phyloP scores from a whole-genome alignment of 345 rosid genomes.

The Arabis alpina region DNA sequence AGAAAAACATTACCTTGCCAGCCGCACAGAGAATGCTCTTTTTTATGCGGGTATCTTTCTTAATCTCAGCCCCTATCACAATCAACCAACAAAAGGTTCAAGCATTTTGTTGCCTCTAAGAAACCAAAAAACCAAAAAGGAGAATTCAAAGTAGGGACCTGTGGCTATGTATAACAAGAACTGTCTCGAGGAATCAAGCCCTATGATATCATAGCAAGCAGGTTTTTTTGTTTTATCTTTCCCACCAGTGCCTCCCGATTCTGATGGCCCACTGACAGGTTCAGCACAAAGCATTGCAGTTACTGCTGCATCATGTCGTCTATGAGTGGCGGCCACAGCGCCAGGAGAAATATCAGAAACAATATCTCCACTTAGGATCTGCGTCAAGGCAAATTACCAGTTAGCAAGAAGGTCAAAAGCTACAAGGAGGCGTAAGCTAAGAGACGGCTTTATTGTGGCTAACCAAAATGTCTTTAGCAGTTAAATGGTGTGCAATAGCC shows the following conservation, averaged over 20 bases:
- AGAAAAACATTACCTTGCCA: conserved; percentile 67
- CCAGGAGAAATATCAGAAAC: conserved; percentile 97
- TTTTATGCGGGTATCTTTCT: conserved; percentile 75
- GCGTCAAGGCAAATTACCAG: conserved; percentile 38
- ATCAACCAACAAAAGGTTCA: conserved; percentile 24
- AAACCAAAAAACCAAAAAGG: conserved; percentile 7
- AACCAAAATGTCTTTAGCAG: conserved; percentile 92
- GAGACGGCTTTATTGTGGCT: conserved; percentile 38
- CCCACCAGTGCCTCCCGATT: conserved; percentile 67
- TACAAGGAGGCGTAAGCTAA: neutral
- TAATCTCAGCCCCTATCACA: conserved; percentile 69
- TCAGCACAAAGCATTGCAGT: conserved; percentile 88
- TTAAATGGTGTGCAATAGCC: conserved; percentile 83
- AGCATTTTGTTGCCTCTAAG: conserved; percentile 28
- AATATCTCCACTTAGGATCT: conserved; percentile 98
- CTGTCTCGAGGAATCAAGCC: conserved; percentile 75
- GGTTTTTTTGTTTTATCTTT: conserved; percentile 95
- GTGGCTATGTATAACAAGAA: conserved; percentile 82
- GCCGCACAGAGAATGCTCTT: conserved; percentile 79
- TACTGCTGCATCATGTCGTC: conserved; percentile 86
- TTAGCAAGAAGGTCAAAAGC: conserved; percentile 27
- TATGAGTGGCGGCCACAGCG: conserved; percentile 88
- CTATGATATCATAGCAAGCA: conserved; percentile 71
- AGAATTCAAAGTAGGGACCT: conserved; percentile 50
- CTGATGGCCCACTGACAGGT: conserved; percentile 82